These are phyloP conservation scores for Amanita pallidorosea DNA, from an alignment of 768 basidiomycete species.

Conservation along the genomic window DNA sequence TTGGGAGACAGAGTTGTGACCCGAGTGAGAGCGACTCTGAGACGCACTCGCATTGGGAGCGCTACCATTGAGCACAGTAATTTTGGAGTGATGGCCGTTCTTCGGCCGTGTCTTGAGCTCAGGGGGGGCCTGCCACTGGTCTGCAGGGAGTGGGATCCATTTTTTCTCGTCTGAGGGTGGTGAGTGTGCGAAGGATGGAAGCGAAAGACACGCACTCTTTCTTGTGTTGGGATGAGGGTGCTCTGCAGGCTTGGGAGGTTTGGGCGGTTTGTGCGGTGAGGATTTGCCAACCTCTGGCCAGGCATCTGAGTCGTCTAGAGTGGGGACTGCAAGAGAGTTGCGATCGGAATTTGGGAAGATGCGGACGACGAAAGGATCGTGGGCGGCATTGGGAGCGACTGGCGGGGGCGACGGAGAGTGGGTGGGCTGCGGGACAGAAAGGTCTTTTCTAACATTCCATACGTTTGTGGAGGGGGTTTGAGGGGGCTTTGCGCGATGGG, in stretches of 20 bases:
- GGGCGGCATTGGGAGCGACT: conserved; percentile 10
- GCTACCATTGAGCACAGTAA: background rate
- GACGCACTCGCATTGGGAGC: background rate
- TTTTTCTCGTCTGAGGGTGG: conserved; percentile 12
- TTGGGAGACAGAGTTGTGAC: conserved; percentile 16
- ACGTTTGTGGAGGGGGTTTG: conserved; percentile 15
- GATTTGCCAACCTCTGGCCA: conserved; percentile 38
- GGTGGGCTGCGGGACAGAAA: background rate
- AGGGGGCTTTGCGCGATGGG: conserved; percentile 5
- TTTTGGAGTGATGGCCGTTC: conserved; percentile 4
- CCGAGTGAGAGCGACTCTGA: conserved; percentile 16
- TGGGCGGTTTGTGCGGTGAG: conserved; percentile 2
- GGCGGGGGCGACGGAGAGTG: conserved; percentile 1
- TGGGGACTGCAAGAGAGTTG: conserved; percentile 14
- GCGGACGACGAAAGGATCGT: conserved; percentile 37
- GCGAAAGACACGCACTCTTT: conserved; percentile 16
- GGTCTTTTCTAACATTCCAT: conserved; percentile 19
- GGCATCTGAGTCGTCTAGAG: conserved; percentile 21
- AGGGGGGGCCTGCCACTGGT: conserved; percentile 13
- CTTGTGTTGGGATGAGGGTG: conserved; percentile 6
- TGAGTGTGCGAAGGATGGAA: background rate
- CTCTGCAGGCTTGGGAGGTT: background rate
- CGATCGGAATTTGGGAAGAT: conserved; percentile 12
- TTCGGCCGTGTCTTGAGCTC: conserved; percentile 4
- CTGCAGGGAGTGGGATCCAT: conserved; percentile 15